Conservation (phyloP, 2,329 filamentous ascomycete species). For the Alternaria ethzedia region DNA sequence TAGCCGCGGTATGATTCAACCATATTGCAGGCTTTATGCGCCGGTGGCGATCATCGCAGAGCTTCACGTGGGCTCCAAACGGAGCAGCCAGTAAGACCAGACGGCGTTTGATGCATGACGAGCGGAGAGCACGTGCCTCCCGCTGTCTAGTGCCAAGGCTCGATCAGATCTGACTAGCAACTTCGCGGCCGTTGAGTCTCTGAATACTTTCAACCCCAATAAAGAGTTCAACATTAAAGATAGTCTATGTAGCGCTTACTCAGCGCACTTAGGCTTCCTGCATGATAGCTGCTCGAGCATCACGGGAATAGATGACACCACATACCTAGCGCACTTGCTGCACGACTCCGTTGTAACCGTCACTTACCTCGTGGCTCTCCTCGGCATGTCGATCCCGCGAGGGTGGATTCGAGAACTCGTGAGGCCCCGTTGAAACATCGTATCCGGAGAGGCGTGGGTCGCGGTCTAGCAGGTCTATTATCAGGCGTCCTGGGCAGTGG, state of each 20-base stretch:
- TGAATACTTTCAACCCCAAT: neutral
- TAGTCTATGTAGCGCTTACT: neutral
- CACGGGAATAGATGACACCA: constrained; percentile 14
- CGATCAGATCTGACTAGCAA: neutral
- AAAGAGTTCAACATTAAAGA: neutral
- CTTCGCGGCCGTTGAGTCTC: neutral
- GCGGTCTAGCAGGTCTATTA: constrained; percentile 15
- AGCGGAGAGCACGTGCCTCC: constrained; percentile 17
- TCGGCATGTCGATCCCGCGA: constrained; percentile 15
- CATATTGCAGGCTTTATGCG: constrained; percentile 28
- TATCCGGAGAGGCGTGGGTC: constrained; percentile 3
- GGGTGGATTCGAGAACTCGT: neutral
- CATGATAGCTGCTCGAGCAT: constrained; percentile 5
- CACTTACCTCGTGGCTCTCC: constrained; percentile 16
- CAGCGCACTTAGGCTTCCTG: neutral
- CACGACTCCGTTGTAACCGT: constrained; percentile 29
- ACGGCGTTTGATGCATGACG: constrained; percentile 7
- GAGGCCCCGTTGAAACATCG: constrained; percentile 16
- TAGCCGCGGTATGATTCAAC: constrained; percentile 33
- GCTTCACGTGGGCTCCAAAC: constrained; percentile 3
- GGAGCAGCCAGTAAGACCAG: constrained; percentile 10
- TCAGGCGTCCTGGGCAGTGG: neutral
- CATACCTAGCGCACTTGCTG: constrained; percentile 21
- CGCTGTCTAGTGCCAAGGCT: constrained; percentile 8
- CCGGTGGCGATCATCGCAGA: constrained; percentile 13